Evolutionary conservation across 2,329 filamentous ascomycete genomes (phyloP), one percentile per base, ranked within the genome.

Genomic region (Beauveria varroae): DNA sequence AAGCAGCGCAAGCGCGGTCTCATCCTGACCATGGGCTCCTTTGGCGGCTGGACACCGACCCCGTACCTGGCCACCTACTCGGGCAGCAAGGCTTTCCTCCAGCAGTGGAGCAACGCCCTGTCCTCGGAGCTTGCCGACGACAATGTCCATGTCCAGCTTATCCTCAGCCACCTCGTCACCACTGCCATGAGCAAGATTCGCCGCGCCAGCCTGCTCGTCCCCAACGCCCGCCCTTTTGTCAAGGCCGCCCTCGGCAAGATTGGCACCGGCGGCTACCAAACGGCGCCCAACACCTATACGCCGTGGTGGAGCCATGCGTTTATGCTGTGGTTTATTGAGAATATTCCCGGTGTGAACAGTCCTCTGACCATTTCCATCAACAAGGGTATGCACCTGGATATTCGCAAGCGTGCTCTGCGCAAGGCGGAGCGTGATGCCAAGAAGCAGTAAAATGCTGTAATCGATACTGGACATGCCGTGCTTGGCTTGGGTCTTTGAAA

Each of bases 151-250:
- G 92, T 96, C n/a, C 87, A 98, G 75, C 85, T 98, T 54, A 88
- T 96, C 30, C 84, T 98, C 67, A 92, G 89, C 68, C 96, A 99
- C 74, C 85, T 99, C 53, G 90, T 99, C 69, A 96, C 92, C 5
- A 93, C 91, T 1, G 91, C 93, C 70, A 99, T 99, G 95, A 93
- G 89, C 76, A 99, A 99, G 82, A 86, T 99, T 68, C 88, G 91
- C 69, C 88, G 87, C 61, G 79, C 91, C 0, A 93, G 85, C 65
- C 75, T 87, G 51, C 78, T 92, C 62, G 89, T 98, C 51, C 95
- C 95, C 10, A 91, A 82, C 63, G 89, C 93, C 16, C 88, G 87
- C 73, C 79, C 82, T 59, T 98, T 98, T 73, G 95, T 99, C 61
- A 85, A 83, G 68, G 80, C 90, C 7, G 85, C 89, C 0, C 78